Percentiles rank a stretch among this genome's conserved stretches.
phyloP scores from a whole-genome alignment of 2,329 filamentous ascomycete genomes.

The Fusarium secorum region DNA sequence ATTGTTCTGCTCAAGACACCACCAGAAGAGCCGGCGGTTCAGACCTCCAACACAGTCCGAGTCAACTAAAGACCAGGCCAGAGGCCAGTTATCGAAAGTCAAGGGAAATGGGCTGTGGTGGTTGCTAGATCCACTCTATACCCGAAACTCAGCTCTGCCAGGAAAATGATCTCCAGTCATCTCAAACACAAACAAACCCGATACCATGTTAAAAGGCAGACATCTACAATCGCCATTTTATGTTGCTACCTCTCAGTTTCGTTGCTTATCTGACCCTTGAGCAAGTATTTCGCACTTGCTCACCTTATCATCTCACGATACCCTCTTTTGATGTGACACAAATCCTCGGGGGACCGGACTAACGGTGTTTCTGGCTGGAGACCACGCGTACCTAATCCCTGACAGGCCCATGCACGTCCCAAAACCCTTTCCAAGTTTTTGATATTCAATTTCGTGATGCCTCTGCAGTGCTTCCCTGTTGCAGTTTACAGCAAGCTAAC shows the following conservation, averaged over 20 bases:
- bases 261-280: background rate
- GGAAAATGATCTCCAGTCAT: slow-evolving; percentile 24
- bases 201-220: background rate
- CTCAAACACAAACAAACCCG: background rate
- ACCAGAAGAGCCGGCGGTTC: background rate
- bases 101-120: background rate
- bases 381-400: slow-evolving; percentile 14
- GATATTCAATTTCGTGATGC: background rate
- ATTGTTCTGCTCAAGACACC: slow-evolving; percentile 23
- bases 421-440: slow-evolving; percentile 15
- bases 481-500: background rate
- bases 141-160: slow-evolving; percentile 5
- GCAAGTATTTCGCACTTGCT: background rate
- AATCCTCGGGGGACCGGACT: slow-evolving; percentile 5
- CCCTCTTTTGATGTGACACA: background rate
- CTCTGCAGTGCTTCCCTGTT: background rate
- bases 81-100: background rate
- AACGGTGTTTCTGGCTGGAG: background rate
- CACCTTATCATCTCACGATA: slow-evolving; percentile 6
- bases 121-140: slow-evolving; percentile 3
- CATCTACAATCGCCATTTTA: background rate
- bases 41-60: background rate
- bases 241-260: background rate
- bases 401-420: background rate
- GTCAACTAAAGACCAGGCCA: background rate